Percentiles rank a stretch among this genome's conserved stretches.
Evolutionary conservation across 78 protist genomes (phyloP).

Genomic region (Monosiga brevicollis): DNA sequence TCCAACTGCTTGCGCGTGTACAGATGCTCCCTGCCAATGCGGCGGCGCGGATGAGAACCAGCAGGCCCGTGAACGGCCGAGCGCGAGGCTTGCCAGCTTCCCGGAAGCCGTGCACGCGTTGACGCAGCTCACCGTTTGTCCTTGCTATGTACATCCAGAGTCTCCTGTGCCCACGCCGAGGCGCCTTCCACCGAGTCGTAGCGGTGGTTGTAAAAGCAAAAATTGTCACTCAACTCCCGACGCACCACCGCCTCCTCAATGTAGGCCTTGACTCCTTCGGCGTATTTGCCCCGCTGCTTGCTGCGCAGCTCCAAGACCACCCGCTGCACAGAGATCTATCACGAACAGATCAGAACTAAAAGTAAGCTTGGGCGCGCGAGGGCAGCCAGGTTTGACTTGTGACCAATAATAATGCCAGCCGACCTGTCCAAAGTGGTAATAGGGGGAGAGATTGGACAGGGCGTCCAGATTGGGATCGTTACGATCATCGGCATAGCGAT

Average conservation of each 20-base stretch:
- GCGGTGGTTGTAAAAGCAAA: constrained; percentile 27
- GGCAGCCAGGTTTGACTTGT: too few relatives aligned
- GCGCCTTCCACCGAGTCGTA: constrained; percentile 42
- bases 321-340: neutral
- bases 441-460: constrained; percentile 17
- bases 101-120: too few relatives aligned
- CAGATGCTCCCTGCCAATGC: constrained; percentile 8
- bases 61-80: too few relatives aligned
- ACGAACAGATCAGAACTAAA: too few relatives aligned
- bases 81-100: too few relatives aligned
- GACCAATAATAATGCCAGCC: neutral
- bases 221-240: constrained; percentile 54
- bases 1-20: constrained; percentile 35
- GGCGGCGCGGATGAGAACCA: too few relatives aligned
- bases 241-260: constrained; percentile 51
- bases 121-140: constrained; percentile 24
- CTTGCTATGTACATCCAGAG: constrained; percentile 21
- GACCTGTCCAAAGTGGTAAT: constrained; percentile 44
- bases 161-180: constrained; percentile 44
- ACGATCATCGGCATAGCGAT: constrained; percentile 9
- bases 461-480: constrained; percentile 36
- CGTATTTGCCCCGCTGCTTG: neutral
- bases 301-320: neutral
- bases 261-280: neutral
- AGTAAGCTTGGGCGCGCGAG: too few relatives aligned